Conservation (phyloP, 2,329 filamentous ascomycete genomes). For the Penicillium brevicompactum region DNA sequence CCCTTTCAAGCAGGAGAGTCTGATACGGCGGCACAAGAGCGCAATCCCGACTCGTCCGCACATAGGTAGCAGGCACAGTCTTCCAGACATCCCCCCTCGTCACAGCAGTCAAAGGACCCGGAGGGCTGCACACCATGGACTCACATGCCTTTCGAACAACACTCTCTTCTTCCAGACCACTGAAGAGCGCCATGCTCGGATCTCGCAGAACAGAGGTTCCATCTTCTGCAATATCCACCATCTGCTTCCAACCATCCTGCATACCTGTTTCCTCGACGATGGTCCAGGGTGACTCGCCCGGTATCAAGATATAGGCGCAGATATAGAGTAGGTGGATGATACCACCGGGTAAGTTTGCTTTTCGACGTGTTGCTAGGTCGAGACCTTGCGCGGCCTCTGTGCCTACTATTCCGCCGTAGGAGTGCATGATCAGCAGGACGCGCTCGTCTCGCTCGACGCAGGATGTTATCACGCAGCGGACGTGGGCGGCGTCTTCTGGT, state of each 20-base stretch:
- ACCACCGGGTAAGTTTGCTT: constrained; percentile 12
- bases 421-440: constrained; percentile 27
- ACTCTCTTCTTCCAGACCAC: not conserved
- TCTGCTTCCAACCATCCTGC: not conserved
- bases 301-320: constrained; percentile 21
- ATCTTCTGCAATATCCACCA: not conserved
- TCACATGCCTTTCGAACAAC: not conserved
- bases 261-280: not conserved
- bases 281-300: not conserved
- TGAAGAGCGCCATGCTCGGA: not conserved
- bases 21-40: constrained; percentile 8
- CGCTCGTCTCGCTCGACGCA: constrained; percentile 10
- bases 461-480: not conserved
- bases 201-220: not conserved
- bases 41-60: constrained; percentile 14
- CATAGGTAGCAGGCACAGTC: constrained; percentile 16
- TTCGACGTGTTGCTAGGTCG: constrained; percentile 5
- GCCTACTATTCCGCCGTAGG: constrained; percentile 29
- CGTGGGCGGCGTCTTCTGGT: not conserved
- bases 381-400: constrained; percentile 22
- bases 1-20: constrained; percentile 17
- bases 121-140: not conserved
- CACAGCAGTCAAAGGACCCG: not conserved
- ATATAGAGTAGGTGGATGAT: constrained; percentile 25
- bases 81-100: constrained; percentile 12